phyloP scores from a whole-genome alignment of 345 rosid species.

The Populus euphratica region DNA sequence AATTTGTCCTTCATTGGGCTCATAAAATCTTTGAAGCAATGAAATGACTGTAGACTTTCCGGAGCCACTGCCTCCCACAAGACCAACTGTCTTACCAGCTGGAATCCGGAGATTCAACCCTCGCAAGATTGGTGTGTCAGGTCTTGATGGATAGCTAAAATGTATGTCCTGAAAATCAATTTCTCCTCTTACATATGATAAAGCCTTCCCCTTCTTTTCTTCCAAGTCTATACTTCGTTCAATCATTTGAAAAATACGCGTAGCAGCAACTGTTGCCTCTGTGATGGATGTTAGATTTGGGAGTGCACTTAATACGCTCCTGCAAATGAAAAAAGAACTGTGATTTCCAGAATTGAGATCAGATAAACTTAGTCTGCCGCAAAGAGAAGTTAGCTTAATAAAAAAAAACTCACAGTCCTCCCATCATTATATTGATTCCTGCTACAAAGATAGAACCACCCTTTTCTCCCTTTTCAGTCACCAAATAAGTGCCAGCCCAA shows the following conservation, averaged over 20 bases:
- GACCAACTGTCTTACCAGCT: constrained; percentile 57
- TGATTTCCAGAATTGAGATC: constrained; percentile 12
- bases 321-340: constrained; percentile 23
- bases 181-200: constrained; percentile 61
- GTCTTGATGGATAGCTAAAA: constrained; percentile 62
- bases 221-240: constrained; percentile 50
- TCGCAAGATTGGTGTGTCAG: constrained; percentile 49
- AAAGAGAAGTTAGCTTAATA: background rate
- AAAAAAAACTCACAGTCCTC: constrained; percentile 49
- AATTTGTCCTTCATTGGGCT: constrained; percentile 51
- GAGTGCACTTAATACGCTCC: constrained; percentile 54
- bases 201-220: constrained; percentile 56
- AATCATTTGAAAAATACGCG: constrained; percentile 49
- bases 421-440: constrained; percentile 60
- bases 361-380: background rate
- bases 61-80: constrained; percentile 70
- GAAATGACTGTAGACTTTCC: constrained; percentile 63
- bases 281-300: constrained; percentile 59
- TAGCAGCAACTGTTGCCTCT: constrained; percentile 49
- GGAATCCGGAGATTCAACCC: constrained; percentile 54
- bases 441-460: constrained; percentile 57
- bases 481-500: constrained; percentile 58
- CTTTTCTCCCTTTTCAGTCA: constrained; percentile 49
- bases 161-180: constrained; percentile 45
- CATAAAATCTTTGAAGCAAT: constrained; percentile 63